Evolutionary conservation across 2,329 filamentous ascomycete species (phyloP).

Genomic region (Cryphonectria nitschkei): DNA sequence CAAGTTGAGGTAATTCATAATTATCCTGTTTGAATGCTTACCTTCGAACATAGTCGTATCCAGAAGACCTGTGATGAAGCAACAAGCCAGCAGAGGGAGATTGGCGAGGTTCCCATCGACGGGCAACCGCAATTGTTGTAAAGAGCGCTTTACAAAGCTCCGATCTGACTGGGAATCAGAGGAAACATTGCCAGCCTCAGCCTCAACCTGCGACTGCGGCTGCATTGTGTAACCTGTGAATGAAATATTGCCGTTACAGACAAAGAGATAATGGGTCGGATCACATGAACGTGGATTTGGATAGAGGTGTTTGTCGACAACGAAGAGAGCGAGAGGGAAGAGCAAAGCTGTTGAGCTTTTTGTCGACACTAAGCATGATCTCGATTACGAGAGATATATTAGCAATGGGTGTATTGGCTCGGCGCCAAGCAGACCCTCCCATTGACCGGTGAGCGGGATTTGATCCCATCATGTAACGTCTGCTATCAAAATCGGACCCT

Average conservation of each 20-base stretch:
- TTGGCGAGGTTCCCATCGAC: conserved; percentile 27
- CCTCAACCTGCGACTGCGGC: neutral
- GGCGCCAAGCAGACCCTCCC: neutral
- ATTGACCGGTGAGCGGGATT: neutral
- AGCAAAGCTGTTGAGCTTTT: neutral
- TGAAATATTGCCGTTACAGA: neutral
- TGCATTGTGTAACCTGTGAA: neutral
- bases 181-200: neutral
- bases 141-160: neutral
- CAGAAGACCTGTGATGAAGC: conserved; percentile 31
- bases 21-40: conserved; percentile 12
- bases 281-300: neutral
- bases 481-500: neutral
- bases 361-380: neutral
- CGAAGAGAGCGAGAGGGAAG: neutral
- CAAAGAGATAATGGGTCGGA: neutral
- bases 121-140: neutral
- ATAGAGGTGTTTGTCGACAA: neutral
- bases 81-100: conserved; percentile 29
- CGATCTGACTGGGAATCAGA: neutral
- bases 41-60: conserved; percentile 32
- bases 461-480: neutral
- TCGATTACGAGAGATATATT: neutral
- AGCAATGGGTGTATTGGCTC: neutral
- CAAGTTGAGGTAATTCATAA: neutral